Base-by-base conservation (phyloP, 192 early-diverging fungal genomes). In the Coemansia guatemalensis region DNA sequence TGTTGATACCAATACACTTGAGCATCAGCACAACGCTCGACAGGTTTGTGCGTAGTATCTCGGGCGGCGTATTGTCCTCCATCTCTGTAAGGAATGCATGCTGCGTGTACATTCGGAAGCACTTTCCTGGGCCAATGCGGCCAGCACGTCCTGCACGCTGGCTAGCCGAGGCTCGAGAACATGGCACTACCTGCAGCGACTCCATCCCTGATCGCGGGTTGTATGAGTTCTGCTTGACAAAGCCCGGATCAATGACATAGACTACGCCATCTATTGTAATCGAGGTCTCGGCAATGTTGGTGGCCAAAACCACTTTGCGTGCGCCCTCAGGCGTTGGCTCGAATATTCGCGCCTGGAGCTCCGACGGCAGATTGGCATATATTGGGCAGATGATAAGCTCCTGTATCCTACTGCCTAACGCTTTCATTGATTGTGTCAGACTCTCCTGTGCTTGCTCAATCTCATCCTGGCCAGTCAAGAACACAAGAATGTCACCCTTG, bases 281-380 rank as follows among this genome's bases (percentile, higher is more conserved):
- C 2, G 91, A 93, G 0, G 97, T 99, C 71, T 99, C 97, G 5
- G 97, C 97, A 85, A 99, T 97, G 75, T 99, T 99, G 53, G 97
- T 99, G 1, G 97, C 95, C 41, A 99, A 68, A 21, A 99, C 94
- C 20, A 95, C 90, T 69, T 99, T 99, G 33, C 97, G 87, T 0
- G 89, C 85, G 1, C 93, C 93, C 27, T 93, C 92, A 8, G 97
- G 97, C 0, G 97, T 92, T 1, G 95, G 93, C 48, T 98, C 96
- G 71, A 99, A 99, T 55, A 99, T 99, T 60, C 92, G 90, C 26
- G 88, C 83, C 71, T 99, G 97, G 84, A 98, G 89, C 35, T 99
- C 97, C 1, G 93, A 92, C 0, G 97, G 96, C 52, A 98, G 83
- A 56, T 93, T 92, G 23, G 96, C 91, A 76, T 99, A 99, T 48